Evolutionary conservation across 2,329 filamentous ascomycete species (phyloP).

Genomic region (Penicillium sp.): DNA sequence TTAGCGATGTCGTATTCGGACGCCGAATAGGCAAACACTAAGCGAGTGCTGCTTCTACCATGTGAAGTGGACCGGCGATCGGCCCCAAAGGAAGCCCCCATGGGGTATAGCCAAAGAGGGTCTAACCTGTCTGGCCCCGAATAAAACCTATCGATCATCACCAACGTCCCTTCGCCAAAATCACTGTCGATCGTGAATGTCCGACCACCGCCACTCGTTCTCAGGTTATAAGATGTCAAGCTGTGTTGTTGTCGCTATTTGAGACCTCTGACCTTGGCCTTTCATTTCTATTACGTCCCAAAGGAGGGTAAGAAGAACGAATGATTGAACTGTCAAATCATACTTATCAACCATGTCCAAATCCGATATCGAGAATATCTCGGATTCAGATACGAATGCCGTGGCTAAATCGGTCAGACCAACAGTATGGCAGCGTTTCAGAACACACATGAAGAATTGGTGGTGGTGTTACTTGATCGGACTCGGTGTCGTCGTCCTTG

Average conservation of each 20-base stretch:
- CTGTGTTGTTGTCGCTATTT: neutral
- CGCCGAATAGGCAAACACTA: neutral
- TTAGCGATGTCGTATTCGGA: slow-evolving; percentile 4
- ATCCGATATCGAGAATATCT: slow-evolving; percentile 14
- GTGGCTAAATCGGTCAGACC: slow-evolving; percentile 8
- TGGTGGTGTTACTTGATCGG: slow-evolving; percentile 27
- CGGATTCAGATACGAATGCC: slow-evolving; percentile 10
- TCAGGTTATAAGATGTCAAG: neutral
- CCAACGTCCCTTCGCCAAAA: neutral
- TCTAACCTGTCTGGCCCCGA: neutral
- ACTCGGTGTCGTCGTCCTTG: slow-evolving; percentile 18
- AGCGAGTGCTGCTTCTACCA: neutral
- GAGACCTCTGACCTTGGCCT: neutral
- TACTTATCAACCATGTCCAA: slow-evolving; percentile 18
- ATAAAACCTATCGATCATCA: neutral
- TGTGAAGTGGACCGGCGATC: slow-evolving; percentile 1
- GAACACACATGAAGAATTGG: slow-evolving; percentile 25
- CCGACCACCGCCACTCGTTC: neutral
- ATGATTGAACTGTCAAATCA: neutral
- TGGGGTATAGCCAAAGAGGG: neutral
- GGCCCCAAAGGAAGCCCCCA: neutral
- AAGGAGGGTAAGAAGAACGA: neutral
- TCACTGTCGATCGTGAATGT: neutral
- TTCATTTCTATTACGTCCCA: too few species aligned
- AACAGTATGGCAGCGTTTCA: slow-evolving; percentile 21